A percentile compares a stretch with the other conserved stretches of the same genome.
These are phyloP conservation scores for Bidens hawaiensis DNA, from an alignment of 140 eudicot genomes.

Conservation along the genomic window DNA sequence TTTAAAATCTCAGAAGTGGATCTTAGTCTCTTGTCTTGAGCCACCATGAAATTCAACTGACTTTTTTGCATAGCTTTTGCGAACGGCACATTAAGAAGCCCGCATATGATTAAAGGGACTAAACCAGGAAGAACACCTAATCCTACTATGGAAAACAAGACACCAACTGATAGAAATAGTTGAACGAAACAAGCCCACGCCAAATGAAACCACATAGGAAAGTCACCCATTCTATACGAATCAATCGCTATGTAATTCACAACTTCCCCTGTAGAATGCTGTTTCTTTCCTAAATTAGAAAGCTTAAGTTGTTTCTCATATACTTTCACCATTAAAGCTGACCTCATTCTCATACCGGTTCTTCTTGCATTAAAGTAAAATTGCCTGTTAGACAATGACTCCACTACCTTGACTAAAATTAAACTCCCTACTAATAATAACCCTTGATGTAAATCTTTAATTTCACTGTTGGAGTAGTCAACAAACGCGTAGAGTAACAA, in stretches of 20 bases:
- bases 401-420: slow-evolving; percentile 45
- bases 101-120: slow-evolving; percentile 49
- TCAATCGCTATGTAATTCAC: slow-evolving; percentile 79
- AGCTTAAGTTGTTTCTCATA: slow-evolving; percentile 70
- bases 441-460: slow-evolving; percentile 33
- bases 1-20: slow-evolving; percentile 62
- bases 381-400: slow-evolving; percentile 63
- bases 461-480: slow-evolving; percentile 36
- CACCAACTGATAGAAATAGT: slow-evolving; percentile 38
- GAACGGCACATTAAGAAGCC: slow-evolving; percentile 55
- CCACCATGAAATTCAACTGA: slow-evolving; percentile 50
- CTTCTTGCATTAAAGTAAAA: slow-evolving; percentile 57
- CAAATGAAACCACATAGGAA: slow-evolving; percentile 61
- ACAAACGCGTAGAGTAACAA: slow-evolving; percentile 65
- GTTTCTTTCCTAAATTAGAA: slow-evolving; percentile 50
- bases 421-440: slow-evolving; percentile 46
- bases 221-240: slow-evolving; percentile 81
- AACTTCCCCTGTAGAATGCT: slow-evolving; percentile 71
- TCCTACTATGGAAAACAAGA: slow-evolving; percentile 51
- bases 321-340: slow-evolving; percentile 67
- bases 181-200: slow-evolving; percentile 46
- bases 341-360: slow-evolving; percentile 70
- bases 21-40: slow-evolving; percentile 62
- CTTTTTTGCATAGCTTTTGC: slow-evolving; percentile 57
- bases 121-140: slow-evolving; percentile 61